Evolutionary conservation across 2,329 filamentous ascomycete species (phyloP).

Genomic region (Colletotrichum higginsianum): DNA sequence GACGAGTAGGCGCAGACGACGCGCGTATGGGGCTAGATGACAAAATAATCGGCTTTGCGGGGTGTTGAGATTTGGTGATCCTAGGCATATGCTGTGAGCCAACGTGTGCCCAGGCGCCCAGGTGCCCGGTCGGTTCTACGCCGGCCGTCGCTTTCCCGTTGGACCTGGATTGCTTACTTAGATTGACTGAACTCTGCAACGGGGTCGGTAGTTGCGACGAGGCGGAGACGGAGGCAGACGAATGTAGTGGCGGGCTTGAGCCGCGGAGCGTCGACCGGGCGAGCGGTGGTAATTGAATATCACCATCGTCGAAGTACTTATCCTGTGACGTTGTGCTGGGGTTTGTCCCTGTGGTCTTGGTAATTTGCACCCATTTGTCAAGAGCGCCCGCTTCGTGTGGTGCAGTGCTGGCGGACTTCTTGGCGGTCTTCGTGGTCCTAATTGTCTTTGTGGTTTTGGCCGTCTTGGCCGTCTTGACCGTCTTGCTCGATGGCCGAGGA

Average conservation of each 20-base stretch:
- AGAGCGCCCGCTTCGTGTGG: constrained; percentile 51
- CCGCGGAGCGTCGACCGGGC: background rate
- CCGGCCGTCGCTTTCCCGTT: constrained; percentile 44
- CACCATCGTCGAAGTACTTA: background rate
- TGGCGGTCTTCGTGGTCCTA: background rate
- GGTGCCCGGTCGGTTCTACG: constrained; percentile 45
- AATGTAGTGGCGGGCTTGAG: background rate
- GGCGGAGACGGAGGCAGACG: background rate
- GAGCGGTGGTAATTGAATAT: background rate
- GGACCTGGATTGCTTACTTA: constrained; percentile 52
- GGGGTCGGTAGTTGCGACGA: constrained; percentile 16
- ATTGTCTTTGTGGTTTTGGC: constrained; percentile 41
- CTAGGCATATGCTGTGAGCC: constrained; percentile 62
- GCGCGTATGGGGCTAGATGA: constrained; percentile 59
- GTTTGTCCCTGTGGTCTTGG: constrained; percentile 50
- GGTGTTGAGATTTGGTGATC: constrained; percentile 45
- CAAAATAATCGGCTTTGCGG: constrained; percentile 59
- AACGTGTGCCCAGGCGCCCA: constrained; percentile 56
- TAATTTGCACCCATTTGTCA: constrained; percentile 58
- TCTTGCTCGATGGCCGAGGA: constrained; percentile 41
- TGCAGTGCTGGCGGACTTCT: constrained; percentile 45
- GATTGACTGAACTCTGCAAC: constrained; percentile 38
- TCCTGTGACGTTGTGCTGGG: background rate
- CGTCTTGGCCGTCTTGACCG: constrained; percentile 1
- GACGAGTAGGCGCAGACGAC: constrained; percentile 50